Evolutionary conservation across 176 grass and related monocot species (phyloP).

Genomic region (Ensete ventricosum): DNA sequence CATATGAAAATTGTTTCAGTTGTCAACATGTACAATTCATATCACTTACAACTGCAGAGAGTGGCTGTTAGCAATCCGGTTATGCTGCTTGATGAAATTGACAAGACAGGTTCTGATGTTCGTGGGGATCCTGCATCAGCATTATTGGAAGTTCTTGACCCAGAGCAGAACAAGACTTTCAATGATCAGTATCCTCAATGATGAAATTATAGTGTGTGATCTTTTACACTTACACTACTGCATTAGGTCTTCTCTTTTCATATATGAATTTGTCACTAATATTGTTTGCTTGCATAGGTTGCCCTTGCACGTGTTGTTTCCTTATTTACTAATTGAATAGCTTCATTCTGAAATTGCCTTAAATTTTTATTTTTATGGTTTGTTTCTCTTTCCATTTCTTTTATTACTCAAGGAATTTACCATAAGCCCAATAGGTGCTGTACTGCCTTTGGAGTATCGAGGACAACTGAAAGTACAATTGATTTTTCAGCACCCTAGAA

Average conservation of each 20-base stretch:
- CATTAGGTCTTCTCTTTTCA: neutral
- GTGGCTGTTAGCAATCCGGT: conserved; percentile 95
- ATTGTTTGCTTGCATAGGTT: neutral
- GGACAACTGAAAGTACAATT: too few relatives aligned
- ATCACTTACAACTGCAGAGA: conserved; percentile 49
- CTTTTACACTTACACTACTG: neutral
- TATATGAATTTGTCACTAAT: neutral
- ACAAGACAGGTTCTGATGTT: conserved; percentile 98
- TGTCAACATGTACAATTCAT: neutral
- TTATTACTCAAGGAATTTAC: neutral
- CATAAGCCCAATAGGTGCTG: neutral
- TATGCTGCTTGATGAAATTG: conserved; percentile 99
- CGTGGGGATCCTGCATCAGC: conserved; percentile 97
- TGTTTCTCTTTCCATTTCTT: neutral
- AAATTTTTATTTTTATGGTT: neutral
- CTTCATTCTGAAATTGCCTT: too few relatives aligned
- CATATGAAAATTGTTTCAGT: neutral
- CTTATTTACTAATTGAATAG: neutral
- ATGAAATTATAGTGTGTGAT: neutral
- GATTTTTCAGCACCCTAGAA: too few relatives aligned
- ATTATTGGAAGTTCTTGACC: conserved; percentile 97
- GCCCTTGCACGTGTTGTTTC: neutral
- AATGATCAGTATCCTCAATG: conserved; percentile 86
- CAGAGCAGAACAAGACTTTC: conserved; percentile 89
- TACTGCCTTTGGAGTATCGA: too few relatives aligned